Conservation (phyloP, 2,329 filamentous ascomycete genomes). For the Colletotrichum orchidophilum region DNA sequence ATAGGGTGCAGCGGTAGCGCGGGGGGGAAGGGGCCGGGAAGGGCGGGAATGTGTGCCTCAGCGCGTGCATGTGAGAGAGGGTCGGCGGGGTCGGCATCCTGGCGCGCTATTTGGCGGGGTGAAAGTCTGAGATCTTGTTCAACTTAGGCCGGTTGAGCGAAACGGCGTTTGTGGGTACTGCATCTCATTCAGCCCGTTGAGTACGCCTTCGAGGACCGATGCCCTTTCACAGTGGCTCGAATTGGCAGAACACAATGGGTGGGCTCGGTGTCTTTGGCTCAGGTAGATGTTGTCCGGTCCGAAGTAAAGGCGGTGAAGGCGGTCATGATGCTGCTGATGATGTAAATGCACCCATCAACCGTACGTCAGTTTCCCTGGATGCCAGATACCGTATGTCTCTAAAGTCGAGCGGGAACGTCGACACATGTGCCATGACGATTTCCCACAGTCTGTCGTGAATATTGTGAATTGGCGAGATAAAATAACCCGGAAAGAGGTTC, state of each 20-base stretch:
- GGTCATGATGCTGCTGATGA: neutral
- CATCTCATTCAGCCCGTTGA: neutral
- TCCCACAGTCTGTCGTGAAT: neutral
- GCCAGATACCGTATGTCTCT: neutral
- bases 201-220: neutral
- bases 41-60: neutral
- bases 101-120: neutral
- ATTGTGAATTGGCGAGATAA: neutral
- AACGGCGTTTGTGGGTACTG: neutral
- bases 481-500: neutral
- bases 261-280: neutral
- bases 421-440: neutral
- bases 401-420: neutral
- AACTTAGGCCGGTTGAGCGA: no score
- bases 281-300: neutral
- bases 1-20: neutral
- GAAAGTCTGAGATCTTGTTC: slow-evolving; percentile 5
- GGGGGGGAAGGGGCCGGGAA: no score
- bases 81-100: neutral
- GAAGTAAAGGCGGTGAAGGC: neutral
- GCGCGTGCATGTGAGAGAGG: neutral
- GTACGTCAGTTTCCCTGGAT: neutral
- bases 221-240: neutral
- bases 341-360: neutral
- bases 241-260: neutral